phyloP scores from a whole-genome alignment of 140 eudicot genomes.

The Bidens hawaiensis region DNA sequence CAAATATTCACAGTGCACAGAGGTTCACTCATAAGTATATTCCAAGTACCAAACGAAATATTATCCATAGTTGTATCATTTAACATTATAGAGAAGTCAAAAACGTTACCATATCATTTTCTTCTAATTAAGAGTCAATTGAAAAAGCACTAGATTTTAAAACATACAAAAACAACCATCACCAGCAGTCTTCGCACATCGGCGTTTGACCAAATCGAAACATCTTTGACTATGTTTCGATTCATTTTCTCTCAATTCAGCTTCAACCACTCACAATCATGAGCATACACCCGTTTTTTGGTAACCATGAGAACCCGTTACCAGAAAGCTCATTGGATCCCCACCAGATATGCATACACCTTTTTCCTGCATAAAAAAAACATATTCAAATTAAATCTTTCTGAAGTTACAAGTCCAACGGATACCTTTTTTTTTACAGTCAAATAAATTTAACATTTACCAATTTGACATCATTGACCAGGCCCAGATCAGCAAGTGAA shows the following conservation, averaged over 20 bases:
- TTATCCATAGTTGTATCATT: conserved; percentile 13
- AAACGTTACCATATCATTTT: conserved; percentile 21
- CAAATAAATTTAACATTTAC: conserved; percentile 32
- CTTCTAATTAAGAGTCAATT: conserved; percentile 1
- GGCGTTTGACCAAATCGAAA: conserved; percentile 18
- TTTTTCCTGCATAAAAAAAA: conserved; percentile 22
- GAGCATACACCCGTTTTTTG: conserved; percentile 10
- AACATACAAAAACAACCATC: conserved; percentile 11
- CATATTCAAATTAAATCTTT: conserved; percentile 1
- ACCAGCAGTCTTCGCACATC: conserved; percentile 17
- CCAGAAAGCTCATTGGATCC: neutral
- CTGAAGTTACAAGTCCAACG: neutral
- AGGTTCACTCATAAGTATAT: neutral
- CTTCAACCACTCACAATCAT: conserved; percentile 11
- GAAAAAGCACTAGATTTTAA: neutral
- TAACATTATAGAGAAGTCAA: conserved; percentile 4
- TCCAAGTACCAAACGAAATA: neutral
- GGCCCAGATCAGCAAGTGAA: conserved; percentile 49
- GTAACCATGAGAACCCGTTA: neutral
- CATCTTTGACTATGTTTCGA: too few species aligned
- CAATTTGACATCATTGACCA: conserved; percentile 44
- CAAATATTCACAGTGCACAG: neutral
- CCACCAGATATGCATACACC: conserved; percentile 15
- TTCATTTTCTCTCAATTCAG: conserved; percentile 23
- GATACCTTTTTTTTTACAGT: neutral